Percentiles rank a stretch among this genome's conserved stretches.
Evolutionary conservation across 176 grass and related monocot genomes (phyloP).

Genomic region (Oryza glaberrima): DNA sequence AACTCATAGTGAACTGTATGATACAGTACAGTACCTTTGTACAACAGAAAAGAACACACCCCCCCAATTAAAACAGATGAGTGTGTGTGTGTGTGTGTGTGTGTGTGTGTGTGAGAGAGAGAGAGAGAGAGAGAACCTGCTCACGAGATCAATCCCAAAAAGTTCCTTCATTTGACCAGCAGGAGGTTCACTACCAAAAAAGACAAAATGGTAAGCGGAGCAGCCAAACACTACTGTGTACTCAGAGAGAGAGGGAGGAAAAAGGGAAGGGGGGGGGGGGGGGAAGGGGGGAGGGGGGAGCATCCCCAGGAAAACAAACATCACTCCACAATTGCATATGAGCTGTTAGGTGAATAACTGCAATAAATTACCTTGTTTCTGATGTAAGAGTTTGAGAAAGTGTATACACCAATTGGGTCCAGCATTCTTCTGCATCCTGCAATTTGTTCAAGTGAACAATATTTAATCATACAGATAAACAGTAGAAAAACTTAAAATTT

Average conservation of each 20-base stretch:
- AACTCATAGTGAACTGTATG: neutral
- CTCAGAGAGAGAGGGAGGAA: neutral
- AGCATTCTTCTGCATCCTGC: constrained; percentile 99
- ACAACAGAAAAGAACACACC: neutral
- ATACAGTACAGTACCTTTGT: neutral
- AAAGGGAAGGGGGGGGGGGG: neutral
- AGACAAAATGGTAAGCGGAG: constrained; percentile 12
- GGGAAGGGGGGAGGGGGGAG: neutral
- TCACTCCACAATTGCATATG: neutral
- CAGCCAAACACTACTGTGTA: neutral
- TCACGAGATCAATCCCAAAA: constrained; percentile 88
- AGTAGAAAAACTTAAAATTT: constrained; percentile 28
- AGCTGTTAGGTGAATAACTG: constrained; percentile 21
- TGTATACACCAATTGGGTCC: constrained; percentile 93
- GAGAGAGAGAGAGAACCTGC: constrained; percentile 54
- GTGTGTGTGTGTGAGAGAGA: too few relatives aligned
- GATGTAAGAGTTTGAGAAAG: constrained; percentile 96
- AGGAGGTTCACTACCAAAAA: constrained; percentile 62
- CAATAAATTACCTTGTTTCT: constrained; percentile 69
- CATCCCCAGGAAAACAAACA: neutral
- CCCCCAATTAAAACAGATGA: too few relatives aligned
- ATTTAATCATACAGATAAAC: constrained; percentile 38
- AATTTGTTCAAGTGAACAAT: constrained; percentile 29
- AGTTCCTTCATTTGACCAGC: constrained; percentile 72
- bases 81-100: too few relatives aligned